These are phyloP conservation scores for Fusarium citri DNA, from an alignment of 2,329 filamentous ascomycete genomes.

Conservation along the genomic window DNA sequence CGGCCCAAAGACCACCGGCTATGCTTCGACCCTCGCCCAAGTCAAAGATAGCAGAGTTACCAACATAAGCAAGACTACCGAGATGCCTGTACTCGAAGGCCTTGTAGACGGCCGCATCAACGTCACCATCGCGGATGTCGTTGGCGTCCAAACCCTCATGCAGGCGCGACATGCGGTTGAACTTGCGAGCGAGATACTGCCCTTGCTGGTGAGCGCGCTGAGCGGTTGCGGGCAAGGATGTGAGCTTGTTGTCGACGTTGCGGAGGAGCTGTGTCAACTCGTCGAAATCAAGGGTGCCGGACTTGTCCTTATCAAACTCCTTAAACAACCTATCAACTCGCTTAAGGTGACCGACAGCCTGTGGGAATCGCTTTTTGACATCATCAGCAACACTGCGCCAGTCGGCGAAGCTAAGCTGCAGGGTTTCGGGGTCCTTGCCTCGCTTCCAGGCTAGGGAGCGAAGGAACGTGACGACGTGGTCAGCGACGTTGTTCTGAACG, in stretches of 20 bases:
- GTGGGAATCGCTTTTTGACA: conserved; percentile 90
- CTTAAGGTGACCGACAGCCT: conserved; percentile 86
- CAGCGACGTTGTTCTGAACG: conserved; percentile 95
- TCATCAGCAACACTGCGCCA: conserved; percentile 87
- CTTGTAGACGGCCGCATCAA: conserved; percentile 92
- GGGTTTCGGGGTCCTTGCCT: conserved; percentile 87
- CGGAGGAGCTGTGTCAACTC: conserved; percentile 89
- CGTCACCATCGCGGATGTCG: conserved; percentile 85
- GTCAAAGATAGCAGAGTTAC: conserved; percentile 96
- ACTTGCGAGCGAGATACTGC: conserved; percentile 89
- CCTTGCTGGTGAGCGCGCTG: conserved; percentile 98
- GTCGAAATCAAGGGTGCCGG: conserved; percentile 91
- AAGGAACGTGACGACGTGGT: conserved; percentile 90
- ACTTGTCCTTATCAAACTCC: conserved; percentile 92
- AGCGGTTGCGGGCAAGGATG: conserved; percentile 92
- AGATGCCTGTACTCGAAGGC: conserved; percentile 95
- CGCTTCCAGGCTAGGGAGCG: conserved; percentile 91
- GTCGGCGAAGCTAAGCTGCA: conserved; percentile 86
- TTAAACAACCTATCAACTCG: conserved; percentile 91
- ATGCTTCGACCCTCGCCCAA: conserved; percentile 80
- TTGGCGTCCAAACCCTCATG: conserved; percentile 82
- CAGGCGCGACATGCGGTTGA: conserved; percentile 88
- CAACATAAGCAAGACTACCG: conserved; percentile 92
- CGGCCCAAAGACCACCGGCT: conserved; percentile 87
- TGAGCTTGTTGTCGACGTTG: conserved; percentile 95